Percentiles rank a stretch among this genome's conserved stretches.
Conservation (phyloP, 2,329 filamentous ascomycete species). For the Cladosporium halotolerans region DNA sequence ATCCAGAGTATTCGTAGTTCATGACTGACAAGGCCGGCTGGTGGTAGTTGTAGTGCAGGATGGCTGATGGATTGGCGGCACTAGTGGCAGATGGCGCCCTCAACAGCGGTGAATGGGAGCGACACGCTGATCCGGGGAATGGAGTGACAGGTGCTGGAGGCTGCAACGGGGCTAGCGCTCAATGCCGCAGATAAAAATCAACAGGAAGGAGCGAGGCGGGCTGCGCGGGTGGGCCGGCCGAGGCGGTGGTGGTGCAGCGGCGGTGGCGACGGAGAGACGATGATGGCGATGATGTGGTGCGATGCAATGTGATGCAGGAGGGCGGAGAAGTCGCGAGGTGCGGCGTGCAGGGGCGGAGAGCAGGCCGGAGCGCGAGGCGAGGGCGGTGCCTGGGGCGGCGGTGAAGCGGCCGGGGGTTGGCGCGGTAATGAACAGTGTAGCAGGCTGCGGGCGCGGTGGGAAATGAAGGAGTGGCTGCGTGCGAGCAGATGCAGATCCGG, state of each 20-base stretch:
- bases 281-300: background rate
- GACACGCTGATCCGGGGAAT: background rate
- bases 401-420: constrained; percentile 2
- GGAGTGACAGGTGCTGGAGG: background rate
- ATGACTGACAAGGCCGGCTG: background rate
- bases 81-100: background rate
- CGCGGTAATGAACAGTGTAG: constrained; percentile 7
- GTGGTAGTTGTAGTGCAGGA: background rate
- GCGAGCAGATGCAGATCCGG: constrained; percentile 5
- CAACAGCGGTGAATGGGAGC: constrained; percentile 2
- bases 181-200: background rate
- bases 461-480: constrained; percentile 10
- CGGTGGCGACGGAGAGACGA: background rate
- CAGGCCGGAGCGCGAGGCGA: background rate
- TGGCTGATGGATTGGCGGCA: background rate
- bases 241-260: background rate
- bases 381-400: background rate
- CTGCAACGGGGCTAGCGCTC: background rate
- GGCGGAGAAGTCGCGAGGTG: background rate
- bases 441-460: constrained; percentile 6
- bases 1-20: constrained; percentile 12
- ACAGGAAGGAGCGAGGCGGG: constrained; percentile 8
- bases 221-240: constrained; percentile 6
- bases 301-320: constrained; percentile 9
- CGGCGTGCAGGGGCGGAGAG: background rate